Percentiles rank a stretch among this genome's conserved stretches.
These are phyloP conservation scores for Botrytis fragariae DNA, from an alignment of 2,329 filamentous ascomycete genomes.

Conservation along the genomic window DNA sequence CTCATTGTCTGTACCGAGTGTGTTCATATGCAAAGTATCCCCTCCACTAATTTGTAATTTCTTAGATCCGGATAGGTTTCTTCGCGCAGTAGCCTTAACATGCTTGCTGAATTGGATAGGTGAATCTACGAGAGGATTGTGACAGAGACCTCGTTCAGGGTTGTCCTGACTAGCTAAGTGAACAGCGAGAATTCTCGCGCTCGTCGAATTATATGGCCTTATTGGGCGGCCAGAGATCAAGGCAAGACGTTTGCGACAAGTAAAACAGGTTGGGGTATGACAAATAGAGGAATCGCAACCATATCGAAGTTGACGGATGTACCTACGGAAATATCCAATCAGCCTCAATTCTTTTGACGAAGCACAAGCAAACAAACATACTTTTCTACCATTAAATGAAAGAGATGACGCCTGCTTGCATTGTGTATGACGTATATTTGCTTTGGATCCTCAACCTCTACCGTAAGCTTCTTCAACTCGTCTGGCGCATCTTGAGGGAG, in stretches of 20 bases:
- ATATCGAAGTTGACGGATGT: slow-evolving; percentile 75
- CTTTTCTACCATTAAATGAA: slow-evolving; percentile 67
- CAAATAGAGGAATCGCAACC: slow-evolving; percentile 72
- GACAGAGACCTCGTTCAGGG: slow-evolving; percentile 67
- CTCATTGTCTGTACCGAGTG: background rate
- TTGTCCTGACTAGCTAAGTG: slow-evolving; percentile 79
- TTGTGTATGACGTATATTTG: slow-evolving; percentile 60
- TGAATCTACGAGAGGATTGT: slow-evolving; percentile 31
- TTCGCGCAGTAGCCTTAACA: slow-evolving; percentile 4
- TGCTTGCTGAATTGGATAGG: slow-evolving; percentile 14
- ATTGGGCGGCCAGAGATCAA: slow-evolving; percentile 65
- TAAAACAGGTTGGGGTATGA: slow-evolving; percentile 75
- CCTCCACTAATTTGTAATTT: background rate
- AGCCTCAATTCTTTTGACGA: slow-evolving; percentile 11
- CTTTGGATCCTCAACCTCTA: slow-evolving; percentile 60
- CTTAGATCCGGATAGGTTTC: slow-evolving; percentile 7
- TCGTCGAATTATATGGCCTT: slow-evolving; percentile 76
- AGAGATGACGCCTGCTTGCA: slow-evolving; percentile 59
- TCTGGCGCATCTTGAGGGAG: slow-evolving; percentile 59
- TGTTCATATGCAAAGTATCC: background rate
- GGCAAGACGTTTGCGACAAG: slow-evolving; percentile 65
- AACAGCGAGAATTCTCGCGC: slow-evolving; percentile 76
- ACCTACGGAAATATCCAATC: slow-evolving; percentile 50
- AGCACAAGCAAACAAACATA: slow-evolving; percentile 20
- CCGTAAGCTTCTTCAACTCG: slow-evolving; percentile 54